Conservation (phyloP, 2,329 filamentous ascomycete species). For the Fusarium pseudocircinatum region DNA sequence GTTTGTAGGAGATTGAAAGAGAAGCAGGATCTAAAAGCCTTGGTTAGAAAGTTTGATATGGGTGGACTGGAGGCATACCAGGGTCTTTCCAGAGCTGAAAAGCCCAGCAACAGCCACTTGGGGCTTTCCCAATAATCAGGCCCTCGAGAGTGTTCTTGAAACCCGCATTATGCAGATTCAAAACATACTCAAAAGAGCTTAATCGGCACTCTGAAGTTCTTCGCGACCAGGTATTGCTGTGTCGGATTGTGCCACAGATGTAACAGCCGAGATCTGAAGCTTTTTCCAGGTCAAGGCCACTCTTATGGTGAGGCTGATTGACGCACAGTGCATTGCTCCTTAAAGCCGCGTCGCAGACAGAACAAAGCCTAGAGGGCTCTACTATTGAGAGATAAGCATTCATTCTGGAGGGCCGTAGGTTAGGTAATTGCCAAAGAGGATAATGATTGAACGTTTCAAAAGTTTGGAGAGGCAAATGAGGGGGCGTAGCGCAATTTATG, state of each 20-base stretch:
- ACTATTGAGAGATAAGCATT: accelerated
- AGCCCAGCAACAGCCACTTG: not conserved
- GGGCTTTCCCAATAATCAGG: not conserved
- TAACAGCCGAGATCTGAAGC: not conserved
- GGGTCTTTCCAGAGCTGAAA: not conserved
- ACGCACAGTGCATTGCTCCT: accelerated
- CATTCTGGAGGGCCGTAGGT: not conserved
- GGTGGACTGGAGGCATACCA: not conserved
- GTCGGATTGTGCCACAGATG: not conserved
- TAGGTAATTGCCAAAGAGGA: too few relatives aligned
- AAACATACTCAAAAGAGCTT: not conserved
- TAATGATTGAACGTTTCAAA: not conserved
- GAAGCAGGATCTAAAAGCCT: not conserved
- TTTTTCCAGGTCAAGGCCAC: not conserved
- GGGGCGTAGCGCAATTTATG: not conserved
- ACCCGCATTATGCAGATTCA: not conserved
- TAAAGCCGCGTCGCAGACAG: not conserved
- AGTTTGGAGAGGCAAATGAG: not conserved
- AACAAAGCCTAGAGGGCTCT: not conserved
- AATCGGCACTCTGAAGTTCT: not conserved
- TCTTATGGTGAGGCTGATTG: not conserved
- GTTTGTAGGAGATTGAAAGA: not conserved
- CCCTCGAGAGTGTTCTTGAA: not conserved
- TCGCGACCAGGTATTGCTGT: not conserved
- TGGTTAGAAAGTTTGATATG: not conserved